A percentile compares a stretch with the other conserved stretches of the same genome.
Conservation (phyloP, 306 rosid species). For the Cercis canadensis region DNA sequence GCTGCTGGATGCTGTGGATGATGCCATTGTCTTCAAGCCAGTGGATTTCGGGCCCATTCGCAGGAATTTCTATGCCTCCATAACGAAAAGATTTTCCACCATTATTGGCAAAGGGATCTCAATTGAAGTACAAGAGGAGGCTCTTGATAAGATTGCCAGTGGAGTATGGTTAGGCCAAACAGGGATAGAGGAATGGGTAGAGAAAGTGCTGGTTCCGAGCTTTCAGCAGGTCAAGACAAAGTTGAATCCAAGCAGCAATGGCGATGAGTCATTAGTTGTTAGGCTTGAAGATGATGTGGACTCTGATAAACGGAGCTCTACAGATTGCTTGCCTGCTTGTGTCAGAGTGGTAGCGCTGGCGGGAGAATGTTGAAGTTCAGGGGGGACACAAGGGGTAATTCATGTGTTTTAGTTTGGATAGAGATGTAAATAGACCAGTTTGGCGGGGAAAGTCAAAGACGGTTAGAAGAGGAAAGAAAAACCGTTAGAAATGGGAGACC, state of each 20-base stretch:
- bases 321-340: slow-evolving; percentile 64
- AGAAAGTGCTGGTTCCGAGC: slow-evolving; percentile 72
- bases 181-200: slow-evolving; percentile 80
- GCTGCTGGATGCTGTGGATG: slow-evolving; percentile 69
- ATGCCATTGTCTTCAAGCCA: slow-evolving; percentile 82
- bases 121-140: slow-evolving; percentile 77
- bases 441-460: slow-evolving; percentile 53
- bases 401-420: slow-evolving; percentile 43
- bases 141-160: slow-evolving; percentile 73
- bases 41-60: slow-evolving; percentile 60
- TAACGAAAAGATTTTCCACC: slow-evolving; percentile 55
- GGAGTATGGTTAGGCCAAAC: slow-evolving; percentile 84
- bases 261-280: slow-evolving; percentile 55
- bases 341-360: slow-evolving; percentile 53
- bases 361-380: slow-evolving; percentile 39
- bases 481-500: slow-evolving; percentile 53
- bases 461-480: slow-evolving; percentile 52
- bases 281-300: slow-evolving; percentile 72
- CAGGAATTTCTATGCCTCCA: slow-evolving; percentile 49
- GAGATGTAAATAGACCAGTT: slow-evolving; percentile 72
- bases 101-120: slow-evolving; percentile 62
- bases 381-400: slow-evolving; percentile 45
- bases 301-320: slow-evolving; percentile 47
- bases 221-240: slow-evolving; percentile 66
- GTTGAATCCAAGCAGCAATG: slow-evolving; percentile 30